Evolutionary conservation across 345 rosid genomes (phyloP), one percentile per base, ranked within the genome.

Genomic region (Arabis hirsuta): DNA sequence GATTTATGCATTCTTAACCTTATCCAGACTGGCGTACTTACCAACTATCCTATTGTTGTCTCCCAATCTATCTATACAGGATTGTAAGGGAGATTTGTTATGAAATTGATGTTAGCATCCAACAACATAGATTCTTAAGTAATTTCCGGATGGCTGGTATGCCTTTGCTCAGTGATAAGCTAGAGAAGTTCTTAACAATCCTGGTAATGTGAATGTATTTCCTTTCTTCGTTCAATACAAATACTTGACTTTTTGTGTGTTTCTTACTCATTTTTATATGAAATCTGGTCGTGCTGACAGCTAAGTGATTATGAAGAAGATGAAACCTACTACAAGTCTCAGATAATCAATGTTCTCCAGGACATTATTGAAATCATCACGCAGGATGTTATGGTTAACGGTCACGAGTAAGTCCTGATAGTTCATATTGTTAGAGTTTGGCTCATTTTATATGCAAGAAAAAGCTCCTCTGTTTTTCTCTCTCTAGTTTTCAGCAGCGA

Each of bases 341-440:
- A 86, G 73, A 95, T 92, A 78, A 81, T 92, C 78, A 87, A 90
- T 81, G 76, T 86, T 72, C 97, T 95, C 50, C 99, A 90, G 74
- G 96, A 92, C 78, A 92, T 92, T 62, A 82, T 95, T 67, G 99
- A 95, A 83, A 86, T 92, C 62, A 88, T 95, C 68, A 81, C 62
- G 5, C 82, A 88, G 71, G 98, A 95, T 80, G 69, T 92, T 45
- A 92, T 92, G 98, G 20, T 50, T 59, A 65, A 84, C 32, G 96
- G 97, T 31, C 78, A 78, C 14, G 86, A 67, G 99, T 95, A 84
- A 90, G 98, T 84, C 55, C 61, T 69, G 53, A 43, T 63, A 72
- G 24, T 62, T 60, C 57, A 22, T 67, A 20, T 2, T 47, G 73
- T 50, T 63, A 19, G 31, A 19, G 48, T 57, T 62, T 81, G 48